These are phyloP conservation scores for Cucurbita argyrosperma DNA, from an alignment of 306 rosid genomes.

Conservation along the genomic window DNA sequence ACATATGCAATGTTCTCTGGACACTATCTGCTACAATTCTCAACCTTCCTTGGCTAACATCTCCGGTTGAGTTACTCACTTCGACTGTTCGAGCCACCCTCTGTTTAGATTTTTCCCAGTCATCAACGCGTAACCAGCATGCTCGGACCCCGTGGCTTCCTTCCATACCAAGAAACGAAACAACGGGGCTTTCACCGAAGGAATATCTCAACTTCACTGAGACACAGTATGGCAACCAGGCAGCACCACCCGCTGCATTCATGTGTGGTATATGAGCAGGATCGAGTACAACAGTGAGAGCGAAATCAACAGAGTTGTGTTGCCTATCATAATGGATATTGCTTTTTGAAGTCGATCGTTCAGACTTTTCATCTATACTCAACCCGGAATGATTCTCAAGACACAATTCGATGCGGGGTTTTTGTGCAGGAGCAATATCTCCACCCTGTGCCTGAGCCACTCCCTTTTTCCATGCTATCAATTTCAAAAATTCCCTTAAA, in stretches of 20 bases:
- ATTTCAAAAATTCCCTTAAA: constrained; percentile 83
- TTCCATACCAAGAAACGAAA: constrained; percentile 78
- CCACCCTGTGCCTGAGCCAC: constrained; percentile 74
- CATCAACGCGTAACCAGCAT: constrained; percentile 79
- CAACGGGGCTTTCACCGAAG: constrained; percentile 60
- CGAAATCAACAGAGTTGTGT: constrained; percentile 85
- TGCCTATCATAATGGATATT: constrained; percentile 83
- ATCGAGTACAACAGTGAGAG: constrained; percentile 91
- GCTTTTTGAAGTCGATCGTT: constrained; percentile 61
- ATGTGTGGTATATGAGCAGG: constrained; percentile 78
- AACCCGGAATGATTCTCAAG: constrained; percentile 92
- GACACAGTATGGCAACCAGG: constrained; percentile 96
- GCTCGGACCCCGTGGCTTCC: constrained; percentile 99
- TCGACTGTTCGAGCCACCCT: constrained; percentile 66
- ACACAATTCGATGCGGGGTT: constrained; percentile 87
- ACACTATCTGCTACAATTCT: constrained; percentile 74
- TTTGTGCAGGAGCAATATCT: constrained; percentile 75
- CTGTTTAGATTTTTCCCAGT: constrained; percentile 84
- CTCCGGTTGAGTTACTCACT: constrained; percentile 37
- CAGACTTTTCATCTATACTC: constrained; percentile 34
- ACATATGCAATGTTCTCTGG: constrained; percentile 59
- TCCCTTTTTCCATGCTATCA: constrained; percentile 96
- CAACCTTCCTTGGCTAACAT: constrained; percentile 82
- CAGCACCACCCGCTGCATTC: constrained; percentile 95
- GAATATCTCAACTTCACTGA: constrained; percentile 81